Percentiles rank a stretch among this genome's conserved stretches.
Evolutionary conservation across 441 rosid species (phyloP).

Genomic region (Iberis amara): DNA sequence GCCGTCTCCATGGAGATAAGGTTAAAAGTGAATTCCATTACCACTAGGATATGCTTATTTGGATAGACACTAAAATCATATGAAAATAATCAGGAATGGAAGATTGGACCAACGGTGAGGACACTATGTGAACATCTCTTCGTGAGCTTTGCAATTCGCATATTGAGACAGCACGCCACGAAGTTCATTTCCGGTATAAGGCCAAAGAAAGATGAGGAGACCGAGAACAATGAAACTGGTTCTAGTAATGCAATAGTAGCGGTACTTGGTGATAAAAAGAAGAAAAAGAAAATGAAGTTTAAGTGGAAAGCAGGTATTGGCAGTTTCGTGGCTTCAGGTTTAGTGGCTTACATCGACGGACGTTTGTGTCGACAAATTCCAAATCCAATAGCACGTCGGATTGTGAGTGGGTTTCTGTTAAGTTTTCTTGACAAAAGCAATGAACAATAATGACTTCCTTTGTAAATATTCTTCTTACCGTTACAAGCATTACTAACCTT

Average conservation of each 20-base stretch:
- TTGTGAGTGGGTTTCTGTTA: conserved; percentile 82
- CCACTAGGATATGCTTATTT: neutral
- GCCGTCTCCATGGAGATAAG: conserved; percentile 69
- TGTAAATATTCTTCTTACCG: conserved; percentile 15
- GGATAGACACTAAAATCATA: conserved; percentile 1
- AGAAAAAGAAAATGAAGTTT: conserved; percentile 36
- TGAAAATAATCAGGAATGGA: conserved; percentile 67
- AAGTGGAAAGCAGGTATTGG: conserved; percentile 76
- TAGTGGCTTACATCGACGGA: conserved; percentile 84
- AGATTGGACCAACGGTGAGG: conserved; percentile 66
- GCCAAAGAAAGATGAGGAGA: conserved; percentile 38
- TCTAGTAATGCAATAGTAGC: conserved; percentile 35
- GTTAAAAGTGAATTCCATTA: conserved; percentile 34
- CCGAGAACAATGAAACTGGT: conserved; percentile 24
- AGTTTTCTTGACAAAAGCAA: conserved; percentile 68
- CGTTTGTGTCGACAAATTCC: conserved; percentile 83
- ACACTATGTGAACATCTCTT: conserved; percentile 88
- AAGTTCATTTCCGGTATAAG: conserved; percentile 39
- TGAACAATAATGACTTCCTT: conserved; percentile 18
- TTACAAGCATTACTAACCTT: too few species aligned
- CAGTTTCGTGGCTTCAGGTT: conserved; percentile 68
- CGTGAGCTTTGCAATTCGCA: conserved; percentile 82
- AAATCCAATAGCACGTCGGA: conserved; percentile 70
- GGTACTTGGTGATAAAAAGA: conserved; percentile 26
- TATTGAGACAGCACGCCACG: conserved; percentile 54